Evolutionary conservation across 495 filamentous ascomycete species (phyloP), one percentile per base, ranked within the genome.

Genomic region (Evernia prunastri): DNA sequence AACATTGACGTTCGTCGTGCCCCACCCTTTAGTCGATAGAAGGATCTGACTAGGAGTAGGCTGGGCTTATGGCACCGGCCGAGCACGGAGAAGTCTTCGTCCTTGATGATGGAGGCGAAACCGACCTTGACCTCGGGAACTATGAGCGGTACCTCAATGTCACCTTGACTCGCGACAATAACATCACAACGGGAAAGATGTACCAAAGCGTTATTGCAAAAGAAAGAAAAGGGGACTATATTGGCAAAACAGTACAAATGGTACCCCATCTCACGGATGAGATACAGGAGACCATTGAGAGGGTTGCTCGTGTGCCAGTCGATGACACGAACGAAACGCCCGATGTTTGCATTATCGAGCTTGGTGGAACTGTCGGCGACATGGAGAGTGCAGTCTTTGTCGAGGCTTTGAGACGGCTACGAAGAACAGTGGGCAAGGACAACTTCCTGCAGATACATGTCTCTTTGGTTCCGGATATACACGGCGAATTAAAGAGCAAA

Each of bases 101-200:
- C 29, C 80, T 86, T 43, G 80, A 87, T 71, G 89, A 91, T 69
- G 87, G 88, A 57, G 89, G 87, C 61, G 91, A 96, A 76, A 84
- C 86, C 58, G 94, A 98, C 75, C 83, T 98, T 15, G 94, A 98
- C 74, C 83, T 98, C 25, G 94, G 94, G 49, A 97, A 97, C 78
- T 98, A 98, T 25, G 93, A 97, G 76, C 81, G 91, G 27, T 90
- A 89, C 68, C 82, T 90, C 54, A 81, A 85, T 66, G 81, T 89
- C 61, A 87, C 86, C 13, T 81, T 96, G 33, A 87, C 81, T 9
- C 78, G 84, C 25, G 89, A 94, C 63, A 89, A 90, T 77, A 96
- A 96, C 72, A 94, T 97, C 75, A 97, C 92, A 29, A 96, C 92
- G 13, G 94, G 94, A 65, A 97, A 97, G 80, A 88, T 97, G 65